Percentiles rank a stretch among this genome's conserved stretches.
These are phyloP conservation scores for Mikania micrantha DNA, from an alignment of 129 eudicot genomes.

Conservation along the genomic window DNA sequence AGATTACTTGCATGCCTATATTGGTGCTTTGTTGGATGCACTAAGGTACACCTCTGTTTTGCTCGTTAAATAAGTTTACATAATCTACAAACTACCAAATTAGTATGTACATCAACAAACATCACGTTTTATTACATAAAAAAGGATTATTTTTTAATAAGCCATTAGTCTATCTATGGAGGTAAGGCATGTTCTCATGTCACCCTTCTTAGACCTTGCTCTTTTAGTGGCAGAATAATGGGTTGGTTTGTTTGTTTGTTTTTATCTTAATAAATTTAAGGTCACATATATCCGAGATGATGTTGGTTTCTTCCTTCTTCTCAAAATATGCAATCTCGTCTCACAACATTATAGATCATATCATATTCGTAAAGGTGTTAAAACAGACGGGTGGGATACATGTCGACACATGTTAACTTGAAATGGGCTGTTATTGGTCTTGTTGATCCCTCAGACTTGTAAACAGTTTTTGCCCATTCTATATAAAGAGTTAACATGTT, in stretches of 20 bases:
- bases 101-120: not conserved
- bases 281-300: not conserved
- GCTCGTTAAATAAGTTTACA: not conserved
- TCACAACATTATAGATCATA: not conserved
- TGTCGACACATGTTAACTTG: not conserved
- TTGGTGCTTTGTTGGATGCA: constrained; percentile 62
- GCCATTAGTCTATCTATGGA: too few relatives aligned
- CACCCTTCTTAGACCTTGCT: too few relatives aligned
- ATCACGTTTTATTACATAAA: too few relatives aligned
- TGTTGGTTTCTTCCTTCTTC: not conserved
- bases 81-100: not conserved
- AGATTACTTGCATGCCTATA: constrained; percentile 51
- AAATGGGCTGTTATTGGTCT: not conserved
- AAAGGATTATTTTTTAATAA: too few relatives aligned
- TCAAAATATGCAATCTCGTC: not conserved
- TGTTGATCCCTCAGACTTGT: not conserved
- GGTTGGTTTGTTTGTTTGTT: too few relatives aligned
- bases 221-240: too few relatives aligned
- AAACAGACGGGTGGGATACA: not conserved
- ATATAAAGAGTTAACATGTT: not conserved
- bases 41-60: constrained; percentile 36
- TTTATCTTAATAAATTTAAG: too few relatives aligned
- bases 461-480: not conserved
- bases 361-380: too few relatives aligned
- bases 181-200: too few relatives aligned